Evolutionary conservation across 305 asterid species (phyloP).

Genomic region (Fraxinus nigra): DNA sequence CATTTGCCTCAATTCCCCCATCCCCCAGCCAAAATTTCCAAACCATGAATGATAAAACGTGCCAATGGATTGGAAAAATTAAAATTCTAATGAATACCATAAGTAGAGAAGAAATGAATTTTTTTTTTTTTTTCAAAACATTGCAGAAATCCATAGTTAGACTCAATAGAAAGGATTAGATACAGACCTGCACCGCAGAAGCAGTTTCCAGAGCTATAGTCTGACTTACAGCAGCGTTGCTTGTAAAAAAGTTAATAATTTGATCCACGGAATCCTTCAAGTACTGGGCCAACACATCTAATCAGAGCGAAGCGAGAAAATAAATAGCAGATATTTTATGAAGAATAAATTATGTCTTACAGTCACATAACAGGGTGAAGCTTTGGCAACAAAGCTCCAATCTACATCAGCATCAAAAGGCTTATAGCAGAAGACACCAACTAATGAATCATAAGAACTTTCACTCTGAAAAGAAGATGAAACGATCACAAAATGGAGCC

Average conservation of each 20-base stretch:
- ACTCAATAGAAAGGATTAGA: slow-evolving; percentile 16
- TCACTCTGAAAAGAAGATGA: slow-evolving; percentile 69
- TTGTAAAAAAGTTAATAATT: slow-evolving; percentile 74
- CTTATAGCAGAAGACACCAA: slow-evolving; percentile 83
- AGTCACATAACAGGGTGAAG: slow-evolving; percentile 94
- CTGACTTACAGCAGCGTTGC: slow-evolving; percentile 80
- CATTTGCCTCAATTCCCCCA: background rate
- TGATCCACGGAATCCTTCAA: slow-evolving; percentile 80
- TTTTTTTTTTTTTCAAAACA: background rate
- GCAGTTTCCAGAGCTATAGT: slow-evolving; percentile 92
- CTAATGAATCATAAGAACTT: slow-evolving; percentile 69
- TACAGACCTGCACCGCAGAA: slow-evolving; percentile 90
- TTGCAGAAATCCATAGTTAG: background rate
- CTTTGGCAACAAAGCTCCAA: slow-evolving; percentile 94
- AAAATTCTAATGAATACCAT: background rate
- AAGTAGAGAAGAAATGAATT: background rate
- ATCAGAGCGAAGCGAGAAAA: slow-evolving; percentile 15
- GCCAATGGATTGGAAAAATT: background rate
- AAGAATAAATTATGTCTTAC: slow-evolving; percentile 45
- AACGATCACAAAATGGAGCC: slow-evolving; percentile 6
- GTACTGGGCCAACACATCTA: slow-evolving; percentile 54
- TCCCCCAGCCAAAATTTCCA: background rate
- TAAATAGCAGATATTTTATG: slow-evolving; percentile 10
- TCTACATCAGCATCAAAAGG: slow-evolving; percentile 83
- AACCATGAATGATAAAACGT: background rate